These are phyloP conservation scores for Metschnikowia shivogae DNA, from an alignment of 805 yeast genomes.

Conservation along the genomic window DNA sequence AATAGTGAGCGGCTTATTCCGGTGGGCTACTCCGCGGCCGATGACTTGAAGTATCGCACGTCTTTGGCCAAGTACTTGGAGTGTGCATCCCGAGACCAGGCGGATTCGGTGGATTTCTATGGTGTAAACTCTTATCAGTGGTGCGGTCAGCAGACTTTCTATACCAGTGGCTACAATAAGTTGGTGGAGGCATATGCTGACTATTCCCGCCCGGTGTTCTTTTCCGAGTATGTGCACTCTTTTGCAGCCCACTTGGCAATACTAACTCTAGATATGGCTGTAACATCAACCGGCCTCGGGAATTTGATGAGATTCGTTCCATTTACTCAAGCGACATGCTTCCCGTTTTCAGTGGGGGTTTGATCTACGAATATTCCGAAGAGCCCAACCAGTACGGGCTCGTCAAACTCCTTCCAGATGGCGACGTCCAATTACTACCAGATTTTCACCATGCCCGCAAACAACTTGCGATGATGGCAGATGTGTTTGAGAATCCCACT, in stretches of 20 bases:
- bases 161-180: conserved; percentile 63
- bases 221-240: conserved; percentile 63
- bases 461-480: conserved; percentile 39
- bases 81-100: conserved; percentile 53
- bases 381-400: conserved; percentile 79
- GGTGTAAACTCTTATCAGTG: conserved; percentile 82
- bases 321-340: conserved; percentile 72
- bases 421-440: conserved; percentile 39
- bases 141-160: conserved; percentile 84
- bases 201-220: conserved; percentile 73
- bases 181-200: conserved; percentile 67
- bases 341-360: conserved; percentile 76
- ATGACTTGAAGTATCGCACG: conserved; percentile 72
- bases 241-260: not conserved
- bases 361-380: conserved; percentile 76
- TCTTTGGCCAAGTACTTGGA: conserved; percentile 77
- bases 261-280: conserved; percentile 55
- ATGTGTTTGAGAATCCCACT: conserved; percentile 18
- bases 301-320: conserved; percentile 69
- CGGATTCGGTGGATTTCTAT: conserved; percentile 69
- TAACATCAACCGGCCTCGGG: conserved; percentile 73
- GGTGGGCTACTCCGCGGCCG: conserved; percentile 96
- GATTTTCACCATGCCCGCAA: conserved; percentile 52
- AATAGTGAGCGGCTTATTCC: conserved; percentile 70
- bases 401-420: conserved; percentile 45